Evolutionary conservation across 108 stramenopile genomes (phyloP), one percentile per base, ranked within the genome.

Genomic region (Asterionellopsis glacialis): DNA sequence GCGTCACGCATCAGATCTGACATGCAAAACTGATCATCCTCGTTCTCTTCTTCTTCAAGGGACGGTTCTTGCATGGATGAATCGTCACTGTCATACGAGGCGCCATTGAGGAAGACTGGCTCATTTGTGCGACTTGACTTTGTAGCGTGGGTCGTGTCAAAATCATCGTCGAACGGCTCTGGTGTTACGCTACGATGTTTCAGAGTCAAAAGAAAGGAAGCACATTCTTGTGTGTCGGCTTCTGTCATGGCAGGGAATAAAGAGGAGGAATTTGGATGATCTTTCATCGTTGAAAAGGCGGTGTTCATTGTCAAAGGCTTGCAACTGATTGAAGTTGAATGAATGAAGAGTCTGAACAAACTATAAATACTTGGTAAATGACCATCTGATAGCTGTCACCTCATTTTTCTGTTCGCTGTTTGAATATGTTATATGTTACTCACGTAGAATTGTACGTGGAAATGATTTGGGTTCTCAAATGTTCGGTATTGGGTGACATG

Each of bases 141-240:
- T 19, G 47, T 2, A 16, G 9, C 21, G 19, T 48, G 19, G 21
- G 16, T 21, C 47, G 47, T 48, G 19, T 48, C 21, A 4, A 21
- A 48, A 48, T 48, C 47, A 9, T 48, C 33, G 33, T 33, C 33
- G 33, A 33, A 33, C 33, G 33, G 52, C 27, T 66, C 56, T 10
- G 65, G 48, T n/a, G 67, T 68, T 28, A 60, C 54, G 67, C 51
- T 55, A 26, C 54, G 59, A 21, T 68, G 57, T 23, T 68, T 68
- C 11, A 68, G 58, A 14, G 59, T 19, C n/a, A 68, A 39, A 24
- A 68, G 43, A 43, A 59, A 68, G 24, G 6, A 22, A 23, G 61
- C 61, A 9, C 47, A 48, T 48, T 48, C 47, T 9, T 48, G 47
- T 9, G 47, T 48, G 5, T 48, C 47, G 9, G 21, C 47, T 16